phyloP scores from a whole-genome alignment of 2,329 filamentous ascomycete species.

The Aspergillus japonicus region DNA sequence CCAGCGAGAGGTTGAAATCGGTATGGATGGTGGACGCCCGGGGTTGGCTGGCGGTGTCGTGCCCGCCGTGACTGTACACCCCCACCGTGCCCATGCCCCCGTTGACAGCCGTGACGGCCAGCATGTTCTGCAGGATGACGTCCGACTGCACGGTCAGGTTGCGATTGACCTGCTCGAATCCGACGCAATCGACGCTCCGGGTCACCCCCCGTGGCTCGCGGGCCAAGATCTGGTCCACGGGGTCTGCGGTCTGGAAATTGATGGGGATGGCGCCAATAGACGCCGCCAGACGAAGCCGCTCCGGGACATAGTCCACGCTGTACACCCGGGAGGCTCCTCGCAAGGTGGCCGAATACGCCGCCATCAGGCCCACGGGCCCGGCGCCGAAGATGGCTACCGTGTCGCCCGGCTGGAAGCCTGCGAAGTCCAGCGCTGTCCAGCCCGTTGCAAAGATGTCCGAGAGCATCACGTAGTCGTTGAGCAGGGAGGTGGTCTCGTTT shows the following conservation, averaged over 20 bases:
- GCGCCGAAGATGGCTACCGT: constrained; percentile 62
- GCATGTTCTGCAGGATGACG: no score
- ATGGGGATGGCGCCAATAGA: constrained; percentile 59
- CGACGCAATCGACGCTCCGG: no score
- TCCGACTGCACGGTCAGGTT: no score
- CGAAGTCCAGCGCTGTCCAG: constrained; percentile 37
- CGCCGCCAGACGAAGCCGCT: constrained; percentile 58
- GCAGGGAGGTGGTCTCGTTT: not conserved
- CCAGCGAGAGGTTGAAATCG: no score
- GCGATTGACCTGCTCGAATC: no score
- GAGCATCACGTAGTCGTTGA: constrained; percentile 26
- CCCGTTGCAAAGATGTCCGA: constrained; percentile 43
- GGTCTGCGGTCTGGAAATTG: constrained; percentile 59
- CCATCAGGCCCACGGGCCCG: constrained; percentile 64
- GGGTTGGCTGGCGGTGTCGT: no score
- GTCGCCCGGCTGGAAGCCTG: constrained; percentile 49
- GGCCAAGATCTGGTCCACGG: constrained; percentile 32
- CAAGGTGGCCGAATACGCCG: constrained; percentile 61
- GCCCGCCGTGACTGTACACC: no score
- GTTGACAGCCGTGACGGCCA: no score
- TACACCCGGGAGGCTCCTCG: constrained; percentile 61
- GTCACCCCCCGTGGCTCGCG: constrained; percentile 10
- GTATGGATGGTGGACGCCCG: no score
- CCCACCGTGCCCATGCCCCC: no score
- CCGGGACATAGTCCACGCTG: constrained; percentile 61